These are phyloP conservation scores for Syzygium grande DNA, from an alignment of 345 rosid genomes.

Conservation along the genomic window DNA sequence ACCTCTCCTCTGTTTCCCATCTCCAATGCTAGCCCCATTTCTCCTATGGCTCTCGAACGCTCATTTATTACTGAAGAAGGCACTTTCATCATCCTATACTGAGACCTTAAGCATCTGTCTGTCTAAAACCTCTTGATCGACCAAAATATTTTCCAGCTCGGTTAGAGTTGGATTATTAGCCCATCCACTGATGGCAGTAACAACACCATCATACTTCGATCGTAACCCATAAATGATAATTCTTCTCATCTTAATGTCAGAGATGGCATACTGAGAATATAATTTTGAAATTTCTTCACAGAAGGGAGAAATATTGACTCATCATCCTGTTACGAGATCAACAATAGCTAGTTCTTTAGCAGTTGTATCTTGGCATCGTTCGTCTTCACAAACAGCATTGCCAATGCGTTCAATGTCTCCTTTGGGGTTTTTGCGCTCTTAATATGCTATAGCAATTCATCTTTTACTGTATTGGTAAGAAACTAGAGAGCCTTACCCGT, in stretches of 20 bases:
- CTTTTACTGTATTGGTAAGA: too few relatives aligned
- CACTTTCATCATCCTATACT: too few relatives aligned
- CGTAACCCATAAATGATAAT: too few relatives aligned
- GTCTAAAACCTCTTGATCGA: not conserved
- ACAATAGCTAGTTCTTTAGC: not conserved
- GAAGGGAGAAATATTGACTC: not conserved
- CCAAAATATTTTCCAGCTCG: not conserved
- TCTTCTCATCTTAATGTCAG: too few relatives aligned
- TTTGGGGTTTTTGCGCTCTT: not conserved
- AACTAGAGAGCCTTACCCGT: too few relatives aligned
- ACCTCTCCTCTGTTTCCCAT: too few relatives aligned
- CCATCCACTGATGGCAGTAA: not conserved
- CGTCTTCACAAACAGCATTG: not conserved
- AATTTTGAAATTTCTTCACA: too few relatives aligned
- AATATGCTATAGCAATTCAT: not conserved
- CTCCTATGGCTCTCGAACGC: too few relatives aligned
- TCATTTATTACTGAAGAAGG: too few relatives aligned
- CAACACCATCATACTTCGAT: not conserved
- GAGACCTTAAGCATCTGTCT: not conserved
- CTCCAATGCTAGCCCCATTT: too few relatives aligned
- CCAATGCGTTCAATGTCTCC: not conserved
- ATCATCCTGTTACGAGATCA: not conserved
- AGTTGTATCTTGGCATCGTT: not conserved
- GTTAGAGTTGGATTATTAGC: not conserved
- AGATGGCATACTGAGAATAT: too few relatives aligned